phyloP scores from a whole-genome alignment of 2,329 filamentous ascomycete species.

The Triangularia verruculosa region DNA sequence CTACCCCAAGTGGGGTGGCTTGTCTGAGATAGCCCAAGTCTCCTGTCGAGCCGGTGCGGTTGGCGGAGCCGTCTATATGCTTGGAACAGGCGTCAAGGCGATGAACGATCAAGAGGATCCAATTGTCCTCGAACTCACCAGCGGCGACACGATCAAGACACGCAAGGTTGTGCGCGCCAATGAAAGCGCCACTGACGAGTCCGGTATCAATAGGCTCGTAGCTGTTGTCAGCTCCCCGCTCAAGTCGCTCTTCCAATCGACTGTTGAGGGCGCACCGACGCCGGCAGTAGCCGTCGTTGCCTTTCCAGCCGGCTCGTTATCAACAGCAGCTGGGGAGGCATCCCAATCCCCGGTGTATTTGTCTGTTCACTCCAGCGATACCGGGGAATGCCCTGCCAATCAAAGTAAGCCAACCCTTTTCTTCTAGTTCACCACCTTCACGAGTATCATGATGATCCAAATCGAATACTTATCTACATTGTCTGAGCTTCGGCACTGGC shows the following conservation, averaged over 20 bases:
- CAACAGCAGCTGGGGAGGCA: constrained; percentile 30
- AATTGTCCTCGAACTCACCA: constrained; percentile 45
- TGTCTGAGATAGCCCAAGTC: constrained; percentile 86
- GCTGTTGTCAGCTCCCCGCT: constrained; percentile 68
- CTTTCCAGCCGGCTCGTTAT: constrained; percentile 55
- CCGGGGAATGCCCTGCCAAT: constrained; percentile 81
- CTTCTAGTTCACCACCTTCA: constrained; percentile 18
- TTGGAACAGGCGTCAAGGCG: constrained; percentile 64
- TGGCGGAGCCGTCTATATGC: constrained; percentile 85
- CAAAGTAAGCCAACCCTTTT: constrained; percentile 71
- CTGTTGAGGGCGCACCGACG: constrained; percentile 70
- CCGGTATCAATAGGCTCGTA: constrained; percentile 57
- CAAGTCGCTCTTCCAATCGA: constrained; percentile 62
- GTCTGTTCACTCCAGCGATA: constrained; percentile 80
- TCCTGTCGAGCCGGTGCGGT: constrained; percentile 88
- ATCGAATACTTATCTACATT: constrained; percentile 99
- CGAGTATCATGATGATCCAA: constrained; percentile 77
- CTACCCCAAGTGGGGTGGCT: constrained; percentile 88
- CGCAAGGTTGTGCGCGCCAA: constrained; percentile 49
- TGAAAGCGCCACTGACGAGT: constrained; percentile 30
- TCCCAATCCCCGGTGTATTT: constrained; percentile 52
- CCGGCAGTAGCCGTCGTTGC: constrained; percentile 72
- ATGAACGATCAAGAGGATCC: constrained; percentile 25
- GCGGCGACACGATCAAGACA: constrained; percentile 55
- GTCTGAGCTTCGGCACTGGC: constrained; percentile 83